Base-by-base conservation (phyloP, 1,139 yeast species). In the Nakaseomyces uthaithaninus region DNA sequence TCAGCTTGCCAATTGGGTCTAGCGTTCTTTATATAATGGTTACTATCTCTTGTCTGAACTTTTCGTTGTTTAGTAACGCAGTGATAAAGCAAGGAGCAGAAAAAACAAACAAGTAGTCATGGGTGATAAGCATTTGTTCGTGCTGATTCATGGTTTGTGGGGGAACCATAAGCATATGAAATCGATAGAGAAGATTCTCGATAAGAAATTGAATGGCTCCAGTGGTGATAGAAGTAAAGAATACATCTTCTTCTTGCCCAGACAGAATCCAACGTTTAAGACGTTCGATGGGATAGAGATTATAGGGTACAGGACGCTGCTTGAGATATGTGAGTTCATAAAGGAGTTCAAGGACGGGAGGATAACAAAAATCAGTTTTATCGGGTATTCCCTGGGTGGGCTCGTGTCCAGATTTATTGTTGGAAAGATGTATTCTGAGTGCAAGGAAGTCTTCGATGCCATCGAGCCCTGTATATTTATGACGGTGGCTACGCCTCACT, bases 401-500 rank as follows among this genome's bases (percentile, higher is more conserved):
- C 50, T 74, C 4, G 62, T 71, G 14, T 63, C 71, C 1, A 65
- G 95, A 36, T 84, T 82, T 55, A 72, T 82, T 12, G 68, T 86
- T 44, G 96, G 95, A 0, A 57, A 55, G 42, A 51, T 57, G 51
- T 54, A 46, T 18, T 47, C 55, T 2, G 62, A 59, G 33, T 55
- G 53, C 40, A 42, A 40, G n/a, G 68, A 78, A 38, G 63, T 86
- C 36, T 85, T 85, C 50, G 71, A 76, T 2, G 53, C 53, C 2
- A 73, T 85, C 14, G 65, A 71, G 48, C 95, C 95, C 0, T 63
- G 73, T 2, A 65, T 76, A 39, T 81, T 80, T 55, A 71, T 87
- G 12, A 83, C 95, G 0, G 81, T 87, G 66, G 96, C 96, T 2
- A 80, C 95, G 1, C 97, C 97, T 1, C 96, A 89, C 63, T 66